Evolutionary conservation across 1,139 yeast species (phyloP).

Genomic region (Debaryomyces psychrophilus): DNA sequence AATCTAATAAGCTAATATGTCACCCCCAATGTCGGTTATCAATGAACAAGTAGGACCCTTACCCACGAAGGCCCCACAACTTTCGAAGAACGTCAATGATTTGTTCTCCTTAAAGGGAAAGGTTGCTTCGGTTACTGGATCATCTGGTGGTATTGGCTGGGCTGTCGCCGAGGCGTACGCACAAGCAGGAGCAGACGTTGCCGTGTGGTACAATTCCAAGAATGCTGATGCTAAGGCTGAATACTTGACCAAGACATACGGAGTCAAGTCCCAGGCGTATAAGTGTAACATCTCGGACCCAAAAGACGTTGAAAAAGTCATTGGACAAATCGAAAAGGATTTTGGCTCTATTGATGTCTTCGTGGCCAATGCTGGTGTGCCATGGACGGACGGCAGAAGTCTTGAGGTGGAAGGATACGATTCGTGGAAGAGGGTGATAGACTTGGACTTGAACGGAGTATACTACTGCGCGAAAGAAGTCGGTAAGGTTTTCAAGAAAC

Average conservation of each 20-base stretch:
- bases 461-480: slow-evolving; percentile 72
- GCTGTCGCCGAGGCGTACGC: slow-evolving; percentile 86
- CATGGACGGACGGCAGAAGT: slow-evolving; percentile 77
- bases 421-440: slow-evolving; percentile 66
- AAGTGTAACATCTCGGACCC: slow-evolving; percentile 67
- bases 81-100: slow-evolving; percentile 41
- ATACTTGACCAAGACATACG: slow-evolving; percentile 60
- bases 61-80: slow-evolving; percentile 33
- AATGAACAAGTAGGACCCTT: slow-evolving; percentile 32
- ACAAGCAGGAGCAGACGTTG: slow-evolving; percentile 90
- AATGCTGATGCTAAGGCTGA: slow-evolving; percentile 64
- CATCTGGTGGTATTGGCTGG: slow-evolving; percentile 82
- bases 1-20: neutral
- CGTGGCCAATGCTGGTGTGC: slow-evolving; percentile 90
- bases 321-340: slow-evolving; percentile 63
- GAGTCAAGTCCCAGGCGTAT: slow-evolving; percentile 71
- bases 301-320: slow-evolving; percentile 58
- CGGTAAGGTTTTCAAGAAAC: slow-evolving; percentile 71
- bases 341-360: slow-evolving; percentile 80
- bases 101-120: slow-evolving; percentile 76
- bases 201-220: slow-evolving; percentile 66
- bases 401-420: slow-evolving; percentile 58
- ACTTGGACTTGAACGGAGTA: slow-evolving; percentile 74
- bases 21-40: slow-evolving; percentile 19
- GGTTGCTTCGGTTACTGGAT: slow-evolving; percentile 87